Percentiles rank a stretch among this genome's conserved stretches.
These are phyloP conservation scores for Heterobasidion parviporum DNA, from an alignment of 1,284 basidiomycete genomes.

Conservation along the genomic window DNA sequence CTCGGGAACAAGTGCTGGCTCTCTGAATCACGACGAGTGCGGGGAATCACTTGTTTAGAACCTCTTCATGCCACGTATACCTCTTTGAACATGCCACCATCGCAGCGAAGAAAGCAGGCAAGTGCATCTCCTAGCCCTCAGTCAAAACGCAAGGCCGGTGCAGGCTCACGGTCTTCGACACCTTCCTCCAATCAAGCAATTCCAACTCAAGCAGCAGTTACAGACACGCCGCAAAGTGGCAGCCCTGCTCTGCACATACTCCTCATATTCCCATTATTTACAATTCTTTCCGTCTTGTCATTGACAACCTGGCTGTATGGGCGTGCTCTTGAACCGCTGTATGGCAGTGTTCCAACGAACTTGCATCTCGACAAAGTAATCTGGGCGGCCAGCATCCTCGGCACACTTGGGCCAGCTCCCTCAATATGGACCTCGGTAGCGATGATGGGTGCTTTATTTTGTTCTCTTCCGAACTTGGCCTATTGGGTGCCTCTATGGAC, in stretches of 20 bases:
- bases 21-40: too few relatives aligned
- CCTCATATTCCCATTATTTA: slow-evolving; percentile 18
- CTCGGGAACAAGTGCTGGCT: neutral
- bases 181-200: neutral
- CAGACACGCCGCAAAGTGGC: neutral
- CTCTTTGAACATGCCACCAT: slow-evolving; percentile 6
- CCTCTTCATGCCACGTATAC: slow-evolving; percentile 1
- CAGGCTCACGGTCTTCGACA: neutral
- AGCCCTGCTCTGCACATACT: slow-evolving; percentile 4
- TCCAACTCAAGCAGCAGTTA: neutral
- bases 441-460: slow-evolving; percentile 36
- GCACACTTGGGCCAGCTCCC: slow-evolving; percentile 26
- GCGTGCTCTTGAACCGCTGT: slow-evolving; percentile 48
- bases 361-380: slow-evolving; percentile 37
- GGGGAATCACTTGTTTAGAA: neutral
- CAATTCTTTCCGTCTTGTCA: slow-evolving; percentile 31
- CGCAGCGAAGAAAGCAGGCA: slow-evolving; percentile 6
- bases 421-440: slow-evolving; percentile 24
- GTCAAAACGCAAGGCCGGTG: neutral
- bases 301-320: slow-evolving; percentile 45
- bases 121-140: neutral
- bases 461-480: slow-evolving; percentile 48
- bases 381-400: slow-evolving; percentile 27
- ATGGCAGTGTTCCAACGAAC: slow-evolving; percentile 43
- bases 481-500: slow-evolving; percentile 57